These are phyloP conservation scores for Aureobasidium lini DNA, from an alignment of 2,329 filamentous ascomycete genomes.

Conservation along the genomic window DNA sequence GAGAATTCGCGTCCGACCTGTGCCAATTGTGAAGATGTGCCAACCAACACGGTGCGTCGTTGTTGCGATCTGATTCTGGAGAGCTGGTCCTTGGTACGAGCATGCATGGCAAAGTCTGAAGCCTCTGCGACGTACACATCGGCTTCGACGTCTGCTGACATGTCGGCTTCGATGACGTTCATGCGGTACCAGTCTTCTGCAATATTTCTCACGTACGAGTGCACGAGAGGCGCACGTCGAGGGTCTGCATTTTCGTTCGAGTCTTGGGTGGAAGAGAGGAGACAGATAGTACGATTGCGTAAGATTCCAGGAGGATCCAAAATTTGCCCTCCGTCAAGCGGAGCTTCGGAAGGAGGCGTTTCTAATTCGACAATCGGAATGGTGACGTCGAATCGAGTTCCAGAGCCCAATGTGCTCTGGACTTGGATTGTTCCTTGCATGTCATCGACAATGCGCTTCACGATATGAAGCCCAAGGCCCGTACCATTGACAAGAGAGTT, in stretches of 20 bases:
- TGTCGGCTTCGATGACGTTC: not conserved
- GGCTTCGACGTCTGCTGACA: not conserved
- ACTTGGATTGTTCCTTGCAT: slow-evolving; percentile 20
- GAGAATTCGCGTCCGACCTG: not conserved
- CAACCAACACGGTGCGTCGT: not conserved
- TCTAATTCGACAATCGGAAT: not conserved
- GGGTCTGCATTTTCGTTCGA: not conserved
- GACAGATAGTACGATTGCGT: not conserved
- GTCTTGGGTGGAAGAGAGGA: not conserved
- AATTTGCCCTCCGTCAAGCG: not conserved
- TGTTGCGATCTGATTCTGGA: not conserved
- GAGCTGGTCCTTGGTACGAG: not conserved
- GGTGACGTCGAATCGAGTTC: not conserved
- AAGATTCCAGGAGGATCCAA: not conserved
- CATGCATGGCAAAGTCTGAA: not conserved
- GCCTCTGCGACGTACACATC: not conserved
- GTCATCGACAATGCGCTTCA: slow-evolving; percentile 18
- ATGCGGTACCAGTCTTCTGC: not conserved
- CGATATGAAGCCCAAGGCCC: too few species aligned
- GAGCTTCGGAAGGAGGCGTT: not conserved
- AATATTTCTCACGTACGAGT: not conserved
- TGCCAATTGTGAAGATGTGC: not conserved
- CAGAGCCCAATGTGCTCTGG: not conserved
- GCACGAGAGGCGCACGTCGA: not conserved
- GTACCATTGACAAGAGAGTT: too few species aligned